These are phyloP conservation scores for Leucocoprinus birnbaumii DNA, from an alignment of 768 basidiomycete species.

Conservation along the genomic window DNA sequence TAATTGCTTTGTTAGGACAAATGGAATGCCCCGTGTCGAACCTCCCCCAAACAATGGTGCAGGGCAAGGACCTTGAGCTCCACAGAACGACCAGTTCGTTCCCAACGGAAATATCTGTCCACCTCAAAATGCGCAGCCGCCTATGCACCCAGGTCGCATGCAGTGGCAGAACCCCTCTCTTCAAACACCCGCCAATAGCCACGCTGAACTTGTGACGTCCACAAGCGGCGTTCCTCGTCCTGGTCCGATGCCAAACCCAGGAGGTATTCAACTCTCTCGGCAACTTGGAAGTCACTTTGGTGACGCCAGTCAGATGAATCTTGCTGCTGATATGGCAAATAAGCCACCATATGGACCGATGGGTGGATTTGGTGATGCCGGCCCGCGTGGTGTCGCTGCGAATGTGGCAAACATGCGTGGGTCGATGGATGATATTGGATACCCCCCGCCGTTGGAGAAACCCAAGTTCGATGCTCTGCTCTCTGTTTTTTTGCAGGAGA, in stretches of 20 bases:
- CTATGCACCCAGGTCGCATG: constrained; percentile 1
- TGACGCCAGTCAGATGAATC: constrained; percentile 7
- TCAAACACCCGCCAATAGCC: constrained; percentile 7
- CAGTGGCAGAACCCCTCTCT: constrained; percentile 6
- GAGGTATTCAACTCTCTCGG: constrained; percentile 10
- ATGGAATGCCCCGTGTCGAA: constrained; percentile 3
- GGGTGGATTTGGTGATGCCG: not conserved
- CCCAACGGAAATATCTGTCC: not conserved
- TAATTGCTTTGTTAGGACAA: constrained; percentile 1
- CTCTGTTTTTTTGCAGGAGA: constrained; percentile 42
- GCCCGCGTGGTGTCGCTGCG: not conserved
- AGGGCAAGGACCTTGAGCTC: constrained; percentile 4
- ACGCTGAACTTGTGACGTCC: constrained; percentile 6
- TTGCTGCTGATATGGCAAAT: constrained; percentile 9
- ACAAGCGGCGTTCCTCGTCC: not conserved
- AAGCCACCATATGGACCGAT: constrained; percentile 8
- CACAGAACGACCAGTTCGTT: not conserved
- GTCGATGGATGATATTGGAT: not conserved
- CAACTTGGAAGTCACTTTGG: constrained; percentile 12
- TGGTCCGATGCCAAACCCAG: constrained; percentile 9
- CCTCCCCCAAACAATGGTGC: constrained; percentile 10
- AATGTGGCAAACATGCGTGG: constrained; percentile 9
- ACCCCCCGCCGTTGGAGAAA: constrained; percentile 46
- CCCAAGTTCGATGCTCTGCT: constrained; percentile 50
- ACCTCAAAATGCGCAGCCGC: constrained; percentile 1